These are phyloP conservation scores for Theileria equi DNA, from an alignment of 169 alveolate genomes.

Conservation along the genomic window DNA sequence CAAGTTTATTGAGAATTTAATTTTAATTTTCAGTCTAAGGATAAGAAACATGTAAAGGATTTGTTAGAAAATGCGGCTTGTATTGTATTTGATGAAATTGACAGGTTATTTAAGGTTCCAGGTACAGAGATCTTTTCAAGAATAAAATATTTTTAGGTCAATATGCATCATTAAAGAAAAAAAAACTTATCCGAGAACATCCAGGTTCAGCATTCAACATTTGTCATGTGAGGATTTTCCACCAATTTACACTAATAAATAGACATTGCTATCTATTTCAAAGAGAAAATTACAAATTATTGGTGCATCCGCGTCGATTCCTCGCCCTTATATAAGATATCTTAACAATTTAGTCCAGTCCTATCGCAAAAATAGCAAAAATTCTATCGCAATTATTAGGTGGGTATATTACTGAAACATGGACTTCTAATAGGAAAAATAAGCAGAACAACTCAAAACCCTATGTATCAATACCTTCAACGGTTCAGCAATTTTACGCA, in stretches of 20 bases:
- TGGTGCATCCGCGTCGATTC: slow-evolving; percentile 61
- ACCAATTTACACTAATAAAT: not conserved
- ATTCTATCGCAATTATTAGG: slow-evolving; percentile 59
- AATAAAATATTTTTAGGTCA: slow-evolving; percentile 14
- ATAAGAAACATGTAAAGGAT: slow-evolving; percentile 24
- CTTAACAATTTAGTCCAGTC: slow-evolving; percentile 30
- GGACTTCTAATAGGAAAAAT: slow-evolving; percentile 19
- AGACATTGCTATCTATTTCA: slow-evolving; percentile 46
- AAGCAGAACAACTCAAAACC: slow-evolving; percentile 38
- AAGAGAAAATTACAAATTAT: slow-evolving; percentile 47
- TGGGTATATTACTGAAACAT: not conserved
- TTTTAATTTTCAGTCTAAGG: slow-evolving; percentile 22
- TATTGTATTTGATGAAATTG: slow-evolving; percentile 53
- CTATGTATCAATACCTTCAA: slow-evolving; percentile 49
- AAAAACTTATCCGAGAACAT: slow-evolving; percentile 6
- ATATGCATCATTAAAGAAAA: slow-evolving; percentile 29
- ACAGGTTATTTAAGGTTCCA: slow-evolving; percentile 54
- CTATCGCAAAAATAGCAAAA: slow-evolving; percentile 18
- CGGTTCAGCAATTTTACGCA: slow-evolving; percentile 29
- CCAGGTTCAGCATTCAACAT: slow-evolving; percentile 56
- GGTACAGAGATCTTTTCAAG: not conserved
- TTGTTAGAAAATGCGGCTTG: slow-evolving; percentile 33
- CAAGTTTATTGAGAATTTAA: not conserved
- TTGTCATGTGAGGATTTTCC: slow-evolving; percentile 33
- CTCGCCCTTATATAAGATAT: slow-evolving; percentile 44